Conservation (phyloP, 148 eudicot species). For the Rhododendron mucronatum region DNA sequence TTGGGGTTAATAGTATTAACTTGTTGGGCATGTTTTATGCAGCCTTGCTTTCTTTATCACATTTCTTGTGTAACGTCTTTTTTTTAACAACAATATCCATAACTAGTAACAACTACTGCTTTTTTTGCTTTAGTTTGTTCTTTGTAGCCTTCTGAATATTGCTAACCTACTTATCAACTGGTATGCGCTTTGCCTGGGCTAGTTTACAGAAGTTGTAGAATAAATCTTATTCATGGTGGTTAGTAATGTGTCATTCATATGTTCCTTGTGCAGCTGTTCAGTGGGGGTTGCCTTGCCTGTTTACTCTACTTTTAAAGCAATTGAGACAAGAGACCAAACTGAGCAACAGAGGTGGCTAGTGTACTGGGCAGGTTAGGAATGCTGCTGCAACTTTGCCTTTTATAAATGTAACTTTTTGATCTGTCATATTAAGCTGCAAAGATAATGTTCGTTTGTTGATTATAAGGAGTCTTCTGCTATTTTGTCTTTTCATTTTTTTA, state of each 20-base stretch:
- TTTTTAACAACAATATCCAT: background rate
- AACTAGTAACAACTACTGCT: background rate
- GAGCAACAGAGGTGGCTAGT: conserved; percentile 81
- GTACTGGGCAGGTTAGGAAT: conserved; percentile 90
- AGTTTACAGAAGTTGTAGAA: background rate
- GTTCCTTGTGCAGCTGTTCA: conserved; percentile 45
- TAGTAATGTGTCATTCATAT: background rate
- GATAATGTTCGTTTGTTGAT: background rate
- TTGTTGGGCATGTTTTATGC: background rate
- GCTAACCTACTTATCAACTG: background rate
- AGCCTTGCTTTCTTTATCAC: background rate
- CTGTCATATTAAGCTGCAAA: background rate
- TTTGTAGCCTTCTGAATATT: too few relatives aligned
- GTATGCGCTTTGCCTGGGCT: background rate
- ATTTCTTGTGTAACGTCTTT: background rate
- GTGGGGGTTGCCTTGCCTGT: conserved; percentile 71
- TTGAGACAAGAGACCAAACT: conserved; percentile 61
- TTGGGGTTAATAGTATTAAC: background rate
- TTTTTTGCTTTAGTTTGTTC: background rate
- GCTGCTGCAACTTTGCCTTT: conserved; percentile 5
- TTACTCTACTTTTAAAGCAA: conserved; percentile 84
- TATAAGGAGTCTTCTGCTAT: background rate
- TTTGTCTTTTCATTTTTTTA: background rate
- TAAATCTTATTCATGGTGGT: background rate
- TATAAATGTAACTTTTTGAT: background rate